Percentiles rank a stretch among this genome's conserved stretches.
phyloP scores from a whole-genome alignment of 305 asterid genomes.

The Nicotiana rustica region DNA sequence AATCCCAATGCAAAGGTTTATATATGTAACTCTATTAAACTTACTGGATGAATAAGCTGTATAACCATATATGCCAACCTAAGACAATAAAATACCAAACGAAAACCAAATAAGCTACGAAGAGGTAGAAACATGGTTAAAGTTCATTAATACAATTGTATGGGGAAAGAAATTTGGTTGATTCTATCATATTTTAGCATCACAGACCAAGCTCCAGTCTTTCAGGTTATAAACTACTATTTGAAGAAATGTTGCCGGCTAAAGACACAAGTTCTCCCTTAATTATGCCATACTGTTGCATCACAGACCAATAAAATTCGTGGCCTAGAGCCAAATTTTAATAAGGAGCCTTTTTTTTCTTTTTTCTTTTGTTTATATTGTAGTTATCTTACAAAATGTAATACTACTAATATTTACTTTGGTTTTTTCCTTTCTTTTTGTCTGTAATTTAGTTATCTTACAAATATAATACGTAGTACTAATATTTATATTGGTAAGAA shows the following conservation, averaged over 20 bases:
- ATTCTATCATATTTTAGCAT: slow-evolving; percentile 12
- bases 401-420: too few species aligned
- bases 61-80: slow-evolving; percentile 97
- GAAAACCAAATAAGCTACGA: slow-evolving; percentile 29
- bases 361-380: too few species aligned
- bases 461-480: too few species aligned
- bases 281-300: background rate
- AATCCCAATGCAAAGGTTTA: background rate
- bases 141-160: background rate
- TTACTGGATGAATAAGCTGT: slow-evolving; percentile 96
- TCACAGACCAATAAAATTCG: background rate
- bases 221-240: background rate
- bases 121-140: background rate
- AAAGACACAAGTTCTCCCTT: background rate
- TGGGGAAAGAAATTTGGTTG: background rate
- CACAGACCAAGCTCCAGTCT: background rate
- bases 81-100: slow-evolving; percentile 27
- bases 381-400: too few species aligned
- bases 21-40: slow-evolving; percentile 41
- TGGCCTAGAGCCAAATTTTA: too few species aligned
- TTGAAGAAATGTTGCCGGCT: background rate
- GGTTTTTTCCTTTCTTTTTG: too few species aligned
- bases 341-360: too few species aligned
- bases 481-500: too few species aligned
- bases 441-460: too few species aligned